Evolutionary conservation across 352 stramenopile species (phyloP).

Genomic region (Phytophthora meadii): DNA sequence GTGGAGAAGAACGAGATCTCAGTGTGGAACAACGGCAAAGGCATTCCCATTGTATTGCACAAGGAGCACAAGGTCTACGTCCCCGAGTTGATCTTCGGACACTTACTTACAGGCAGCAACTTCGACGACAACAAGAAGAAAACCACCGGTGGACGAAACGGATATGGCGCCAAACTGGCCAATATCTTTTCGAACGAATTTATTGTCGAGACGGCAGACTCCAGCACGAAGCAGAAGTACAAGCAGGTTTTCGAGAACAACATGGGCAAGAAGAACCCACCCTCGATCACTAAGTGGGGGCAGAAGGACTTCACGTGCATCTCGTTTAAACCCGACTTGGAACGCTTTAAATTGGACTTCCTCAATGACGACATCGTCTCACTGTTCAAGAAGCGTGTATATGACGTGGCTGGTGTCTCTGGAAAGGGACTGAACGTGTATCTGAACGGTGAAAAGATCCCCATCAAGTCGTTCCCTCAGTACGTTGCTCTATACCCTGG

Average conservation of each 20-base stretch:
- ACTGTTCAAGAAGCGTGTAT: constrained; percentile 97
- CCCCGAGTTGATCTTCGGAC: constrained; percentile 97
- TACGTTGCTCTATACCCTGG: constrained; percentile 93
- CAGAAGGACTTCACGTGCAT: constrained; percentile 96
- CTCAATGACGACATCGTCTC: constrained; percentile 95
- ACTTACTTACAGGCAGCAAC: constrained; percentile 98
- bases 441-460: constrained; percentile 94
- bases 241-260: constrained; percentile 92
- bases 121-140: constrained; percentile 98
- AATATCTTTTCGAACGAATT: constrained; percentile 99
- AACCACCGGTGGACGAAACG: constrained; percentile 95
- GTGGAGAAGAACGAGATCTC: constrained; percentile 93
- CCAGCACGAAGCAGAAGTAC: constrained; percentile 93
- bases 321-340: constrained; percentile 96
- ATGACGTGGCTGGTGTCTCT: constrained; percentile 96
- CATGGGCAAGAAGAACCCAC: constrained; percentile 93
- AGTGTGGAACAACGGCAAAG: constrained; percentile 98
- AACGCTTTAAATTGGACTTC: constrained; percentile 91
- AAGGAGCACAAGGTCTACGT: constrained; percentile 98
- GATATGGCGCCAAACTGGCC: constrained; percentile 98
- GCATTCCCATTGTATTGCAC: constrained; percentile 97
- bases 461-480: constrained; percentile 93
- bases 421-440: constrained; percentile 93
- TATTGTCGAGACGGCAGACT: constrained; percentile 97
- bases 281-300: constrained; percentile 85